Conservation (phyloP, 208 protist genomes). For the Angomonas ambiguus region DNA sequence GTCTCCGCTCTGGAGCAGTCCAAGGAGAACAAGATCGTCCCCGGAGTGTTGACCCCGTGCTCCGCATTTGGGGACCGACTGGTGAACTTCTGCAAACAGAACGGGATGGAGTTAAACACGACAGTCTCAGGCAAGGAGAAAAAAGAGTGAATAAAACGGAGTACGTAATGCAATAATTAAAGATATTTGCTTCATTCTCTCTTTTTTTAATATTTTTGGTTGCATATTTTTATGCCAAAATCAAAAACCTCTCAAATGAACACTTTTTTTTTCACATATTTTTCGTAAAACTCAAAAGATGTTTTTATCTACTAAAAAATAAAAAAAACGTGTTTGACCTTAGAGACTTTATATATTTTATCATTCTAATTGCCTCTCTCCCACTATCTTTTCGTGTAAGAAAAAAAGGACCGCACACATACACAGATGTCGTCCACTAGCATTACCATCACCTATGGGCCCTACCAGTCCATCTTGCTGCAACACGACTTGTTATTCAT, state of each 20-base stretch:
- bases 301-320: background rate
- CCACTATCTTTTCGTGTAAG: background rate
- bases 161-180: background rate
- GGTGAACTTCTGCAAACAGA: constrained; percentile 25
- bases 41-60: constrained; percentile 65
- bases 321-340: background rate
- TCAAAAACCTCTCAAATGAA: no score
- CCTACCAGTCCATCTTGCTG: background rate
- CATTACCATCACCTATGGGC: background rate
- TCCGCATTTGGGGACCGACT: constrained; percentile 62
- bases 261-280: background rate
- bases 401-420: background rate
- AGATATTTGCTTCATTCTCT: background rate
- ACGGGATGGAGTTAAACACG: constrained; percentile 34
- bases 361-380: background rate
- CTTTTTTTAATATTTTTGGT: background rate
- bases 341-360: background rate
- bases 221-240: background rate
- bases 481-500: background rate
- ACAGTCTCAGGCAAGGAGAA: background rate
- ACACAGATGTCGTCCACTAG: background rate
- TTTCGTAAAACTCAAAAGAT: background rate
- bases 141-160: background rate
- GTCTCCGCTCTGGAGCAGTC: constrained; percentile 33
- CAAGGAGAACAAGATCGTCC: constrained; percentile 30